A percentile compares a stretch with the other conserved stretches of the same genome.
These are phyloP conservation scores for Pulicaria dysenterica DNA, from an alignment of 129 eudicot species.

Conservation along the genomic window DNA sequence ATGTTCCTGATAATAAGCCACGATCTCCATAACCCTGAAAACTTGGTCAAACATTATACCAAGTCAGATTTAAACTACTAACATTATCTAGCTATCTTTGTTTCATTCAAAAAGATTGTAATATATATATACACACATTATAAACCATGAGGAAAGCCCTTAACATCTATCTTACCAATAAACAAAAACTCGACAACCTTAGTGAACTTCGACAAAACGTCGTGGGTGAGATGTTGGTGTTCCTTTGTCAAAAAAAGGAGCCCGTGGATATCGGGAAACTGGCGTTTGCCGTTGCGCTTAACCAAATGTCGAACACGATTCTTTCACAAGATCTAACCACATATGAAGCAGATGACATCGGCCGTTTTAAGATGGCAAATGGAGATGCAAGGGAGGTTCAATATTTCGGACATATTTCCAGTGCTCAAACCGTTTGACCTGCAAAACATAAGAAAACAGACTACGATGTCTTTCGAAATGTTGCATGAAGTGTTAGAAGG, in stretches of 20 bases:
- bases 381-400: slow-evolving; percentile 56
- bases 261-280: slow-evolving; percentile 43
- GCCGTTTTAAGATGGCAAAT: slow-evolving; percentile 43
- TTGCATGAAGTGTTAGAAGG: slow-evolving; percentile 31
- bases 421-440: slow-evolving; percentile 51
- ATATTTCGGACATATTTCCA: slow-evolving; percentile 53
- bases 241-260: slow-evolving; percentile 14
- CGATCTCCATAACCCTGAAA: no score
- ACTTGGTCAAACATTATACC: no score
- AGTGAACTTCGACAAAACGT: slow-evolving; percentile 38
- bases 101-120: no score
- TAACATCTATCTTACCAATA: slow-evolving; percentile 39
- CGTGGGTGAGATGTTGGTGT: slow-evolving; percentile 38
- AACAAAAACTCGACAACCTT: slow-evolving; percentile 44
- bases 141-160: slow-evolving; percentile 49
- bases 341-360: slow-evolving; percentile 26
- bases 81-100: no score
- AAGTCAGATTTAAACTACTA: no score
- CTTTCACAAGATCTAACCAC: slow-evolving; percentile 47
- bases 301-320: slow-evolving; percentile 53
- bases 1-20: no score
- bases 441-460: slow-evolving; percentile 48
- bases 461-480: slow-evolving; percentile 41
- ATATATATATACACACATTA: no score
- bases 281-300: slow-evolving; percentile 49